Evolutionary conservation across 2,329 filamentous ascomycete species (phyloP), one percentile per base, ranked within the genome.

Genomic region (Neonectria neomacrospora): DNA sequence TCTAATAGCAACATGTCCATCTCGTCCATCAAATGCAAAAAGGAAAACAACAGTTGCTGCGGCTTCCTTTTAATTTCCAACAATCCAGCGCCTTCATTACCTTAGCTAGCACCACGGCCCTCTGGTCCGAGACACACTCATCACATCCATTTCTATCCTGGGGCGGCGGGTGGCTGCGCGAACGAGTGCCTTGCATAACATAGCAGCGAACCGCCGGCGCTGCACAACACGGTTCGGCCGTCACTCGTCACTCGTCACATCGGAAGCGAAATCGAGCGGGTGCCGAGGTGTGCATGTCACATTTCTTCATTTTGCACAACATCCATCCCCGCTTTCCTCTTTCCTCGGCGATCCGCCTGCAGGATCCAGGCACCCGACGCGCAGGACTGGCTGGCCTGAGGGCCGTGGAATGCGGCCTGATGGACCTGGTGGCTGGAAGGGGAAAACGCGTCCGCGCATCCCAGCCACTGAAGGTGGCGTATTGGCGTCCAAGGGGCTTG

Each of bases 231-330:
- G 58, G 51, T 42, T 54, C 51, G 39, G 23, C 6, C 23, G 23
- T 3, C 23, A n/a, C 23, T 32, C 58, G 42, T 60, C 51, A 48
- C 23, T 42, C 58, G 42, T 60, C 58, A 50, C 44, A 10, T 22
- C 54, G 32, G 20, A 37, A 50, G 42, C 30, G 18, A 37, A 45
- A 47, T 37, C 12, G 45, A 48, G 45, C 32, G 28, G 22, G 41
- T 34, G 32, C 12, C 12, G 32, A 34, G 12, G 32, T 30, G 30
- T 52, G 20, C 57, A 56, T 52, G 26, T 44, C 45, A 47, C 59
- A 56, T 61, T 51, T 42, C 22, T 42, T 61, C 45, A 39, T 45
- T 56, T 61, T 56, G 58, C 58, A 61, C 47, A 61, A 47, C 39
- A 20, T 26, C 2, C 14, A 26, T 37, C 7, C 18, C n/a, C n/a